Conservation (phyloP, 169 alveolate species). For the Eimeria acervulina region DNA sequence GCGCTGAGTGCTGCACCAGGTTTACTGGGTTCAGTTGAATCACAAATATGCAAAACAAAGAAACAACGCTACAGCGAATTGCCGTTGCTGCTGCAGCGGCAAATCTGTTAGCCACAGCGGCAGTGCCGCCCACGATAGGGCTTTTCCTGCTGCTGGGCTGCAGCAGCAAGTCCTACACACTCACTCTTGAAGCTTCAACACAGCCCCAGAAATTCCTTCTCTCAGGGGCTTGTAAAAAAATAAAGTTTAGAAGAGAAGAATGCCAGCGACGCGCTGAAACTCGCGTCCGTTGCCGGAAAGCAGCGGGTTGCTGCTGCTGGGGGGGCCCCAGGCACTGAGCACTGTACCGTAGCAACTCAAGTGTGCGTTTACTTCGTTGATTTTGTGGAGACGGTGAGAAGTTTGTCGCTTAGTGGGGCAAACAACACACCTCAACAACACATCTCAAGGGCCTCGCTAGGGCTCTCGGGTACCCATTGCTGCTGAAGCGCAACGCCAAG, state of each 20-base stretch:
- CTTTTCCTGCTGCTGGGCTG: neutral
- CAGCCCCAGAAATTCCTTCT: neutral
- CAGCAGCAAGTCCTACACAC: slow-evolving; percentile 2
- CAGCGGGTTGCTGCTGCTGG: slow-evolving; percentile 24
- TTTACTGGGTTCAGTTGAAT: neutral
- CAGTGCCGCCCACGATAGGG: neutral
- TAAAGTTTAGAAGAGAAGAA: neutral
- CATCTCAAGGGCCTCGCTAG: too few species aligned
- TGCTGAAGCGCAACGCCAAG: neutral
- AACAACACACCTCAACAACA: neutral
- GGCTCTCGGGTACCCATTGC: too few species aligned
- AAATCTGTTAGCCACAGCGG: neutral
- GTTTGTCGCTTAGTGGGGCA: neutral
- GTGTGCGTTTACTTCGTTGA: neutral
- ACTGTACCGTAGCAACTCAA: neutral
- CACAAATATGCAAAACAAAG: neutral
- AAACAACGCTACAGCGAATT: neutral
- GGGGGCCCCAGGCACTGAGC: slow-evolving; percentile 1
- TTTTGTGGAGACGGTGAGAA: neutral
- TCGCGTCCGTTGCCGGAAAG: neutral
- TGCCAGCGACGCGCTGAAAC: neutral
- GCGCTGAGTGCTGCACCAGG: neutral
- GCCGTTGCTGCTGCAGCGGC: neutral
- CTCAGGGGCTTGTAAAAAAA: slow-evolving; percentile 19
- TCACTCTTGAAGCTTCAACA: neutral